Evolutionary conservation across 2,329 filamentous ascomycete species (phyloP), one percentile per base, ranked within the genome.

Genomic region (Aspergillus sergii): DNA sequence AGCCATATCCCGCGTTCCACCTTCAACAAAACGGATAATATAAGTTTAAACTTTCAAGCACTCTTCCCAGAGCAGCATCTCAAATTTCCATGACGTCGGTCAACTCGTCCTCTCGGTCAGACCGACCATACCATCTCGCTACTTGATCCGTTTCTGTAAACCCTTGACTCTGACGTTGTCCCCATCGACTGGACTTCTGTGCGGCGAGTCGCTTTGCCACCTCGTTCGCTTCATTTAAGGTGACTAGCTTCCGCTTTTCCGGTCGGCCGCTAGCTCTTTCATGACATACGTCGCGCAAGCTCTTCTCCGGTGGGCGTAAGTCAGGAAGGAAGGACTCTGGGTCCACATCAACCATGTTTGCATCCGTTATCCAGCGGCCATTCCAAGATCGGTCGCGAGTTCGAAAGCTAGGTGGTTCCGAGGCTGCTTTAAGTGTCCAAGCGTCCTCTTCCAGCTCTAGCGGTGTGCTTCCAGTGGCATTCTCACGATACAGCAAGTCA

Each of bases 391-490:
- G 23, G 3, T 16, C 6, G 11, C 26, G 23, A n/a, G 14, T 11
- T 28, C 11, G 19, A 56, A 64, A 16, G 4, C 56, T 30, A 16
- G 71, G 68, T 16, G 69, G 67, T 1, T 61, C 36, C 0, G 45
- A 56, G 9, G 73, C 75, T 2, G 58, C 68, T 4, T 71, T 56
- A 1, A 68, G 61, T 8, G 73, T 57, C 75, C 75, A 78, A 9
- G 61, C 61, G 39, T 72, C 69, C 8, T 69, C 69, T 2, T 72
- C 73, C 36, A 77, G 64, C 21, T 95, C 91, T 32, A 84, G 82
- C 0, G 92, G 89, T 0, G 91, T 95, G 19, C 86, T 84, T 1
- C 92, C 92, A 0, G 91, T 91, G 0, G 91, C 87, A 68, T 94
- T 94, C 74, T 95, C 92, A 26, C 88, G 85, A 68, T 86, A 84